Evolutionary conservation across 352 stramenopile species (phyloP).

Genomic region (Phytophthora sp.): DNA sequence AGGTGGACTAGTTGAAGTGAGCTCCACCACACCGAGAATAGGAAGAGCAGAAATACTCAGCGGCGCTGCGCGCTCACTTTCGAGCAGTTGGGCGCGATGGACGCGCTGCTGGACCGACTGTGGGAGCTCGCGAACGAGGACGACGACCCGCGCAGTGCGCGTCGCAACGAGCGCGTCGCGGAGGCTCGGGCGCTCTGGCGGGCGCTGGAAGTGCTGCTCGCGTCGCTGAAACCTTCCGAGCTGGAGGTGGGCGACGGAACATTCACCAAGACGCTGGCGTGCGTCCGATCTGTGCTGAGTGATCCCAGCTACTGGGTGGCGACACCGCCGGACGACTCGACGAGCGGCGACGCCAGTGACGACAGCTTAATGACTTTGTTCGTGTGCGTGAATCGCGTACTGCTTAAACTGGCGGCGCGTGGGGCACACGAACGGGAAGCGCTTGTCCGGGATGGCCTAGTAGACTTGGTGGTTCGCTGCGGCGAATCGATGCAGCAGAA

Average conservation of each 20-base stretch:
- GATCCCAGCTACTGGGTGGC: slow-evolving; percentile 32
- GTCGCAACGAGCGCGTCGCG: slow-evolving; percentile 20
- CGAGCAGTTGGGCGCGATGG: slow-evolving; percentile 23
- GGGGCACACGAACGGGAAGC: slow-evolving; percentile 56
- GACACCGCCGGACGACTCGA: not conserved
- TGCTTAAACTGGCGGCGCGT: slow-evolving; percentile 48
- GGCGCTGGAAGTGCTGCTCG: slow-evolving; percentile 53
- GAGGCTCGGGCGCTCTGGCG: slow-evolving; percentile 65
- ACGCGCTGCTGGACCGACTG: slow-evolving; percentile 51
- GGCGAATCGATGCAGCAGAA: slow-evolving; percentile 17
- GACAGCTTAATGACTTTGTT: slow-evolving; percentile 38
- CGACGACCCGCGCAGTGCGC: slow-evolving; percentile 4
- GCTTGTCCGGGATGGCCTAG: slow-evolving; percentile 47
- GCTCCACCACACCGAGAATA: too few species aligned
- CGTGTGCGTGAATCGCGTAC: slow-evolving; percentile 47
- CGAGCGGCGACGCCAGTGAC: not conserved
- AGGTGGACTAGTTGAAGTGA: too few species aligned
- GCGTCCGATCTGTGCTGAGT: slow-evolving; percentile 41
- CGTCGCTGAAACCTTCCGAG: slow-evolving; percentile 39
- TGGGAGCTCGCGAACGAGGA: slow-evolving; percentile 43
- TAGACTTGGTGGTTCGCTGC: slow-evolving; percentile 39
- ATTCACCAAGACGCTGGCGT: slow-evolving; percentile 53
- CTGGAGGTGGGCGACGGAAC: slow-evolving; percentile 37
- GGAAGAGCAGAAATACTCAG: too few species aligned
- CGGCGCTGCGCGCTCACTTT: too few species aligned